Base-by-base conservation (phyloP, 2,329 filamentous ascomycete species). In the Cephalotrichum gorgonifer region DNA sequence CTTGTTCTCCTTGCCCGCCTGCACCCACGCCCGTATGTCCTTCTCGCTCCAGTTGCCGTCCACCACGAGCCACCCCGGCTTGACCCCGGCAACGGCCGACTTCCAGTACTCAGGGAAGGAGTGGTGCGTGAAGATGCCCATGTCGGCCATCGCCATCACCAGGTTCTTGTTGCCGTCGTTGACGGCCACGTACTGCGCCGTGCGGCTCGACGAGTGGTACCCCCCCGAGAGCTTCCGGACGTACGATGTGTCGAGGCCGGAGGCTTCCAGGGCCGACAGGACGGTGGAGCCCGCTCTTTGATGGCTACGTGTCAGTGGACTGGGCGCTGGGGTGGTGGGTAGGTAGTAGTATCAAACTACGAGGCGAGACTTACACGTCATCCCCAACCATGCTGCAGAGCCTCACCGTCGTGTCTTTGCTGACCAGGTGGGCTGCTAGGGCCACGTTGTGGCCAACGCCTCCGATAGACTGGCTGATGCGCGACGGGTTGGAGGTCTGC, bases 371-470 rank as follows among this genome's bases (percentile, higher is more conserved):
- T 66, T 66, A 82, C 78, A 80, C 63, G 60, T 97, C 91, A 59
- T 90, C 78, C 14, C 85, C 89, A 9, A 95, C 76, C 53, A 88
- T 76, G 58, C 86, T 95, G 65, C 85, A 90, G 15, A 96, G 78
- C 22, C 79, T 75, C 7, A 93, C 85, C 14, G 74, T 78, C 38
- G 66, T 66, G 17, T 67, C 60, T 7, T 78, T 80, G 51, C 85
- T 76, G 14, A 74, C 74, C 28, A 83, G 76, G 55, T 89, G 86
- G 1, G 87, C 83, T 42, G 91, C 90, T 44, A 88, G 76, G 15
- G 93, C 88, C 42, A 97, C 88, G 59, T 97, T 97, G 59, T 89
- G 84, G 6, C 88, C 93, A 7, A 97, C 93, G 6, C 93, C 93
- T 12, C 93, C 93, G 7, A 96, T 77, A 1, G 85, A 87, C 60